Evolutionary conservation across 2,329 filamentous ascomycete genomes (phyloP).

Genomic region (Nemania serpens): DNA sequence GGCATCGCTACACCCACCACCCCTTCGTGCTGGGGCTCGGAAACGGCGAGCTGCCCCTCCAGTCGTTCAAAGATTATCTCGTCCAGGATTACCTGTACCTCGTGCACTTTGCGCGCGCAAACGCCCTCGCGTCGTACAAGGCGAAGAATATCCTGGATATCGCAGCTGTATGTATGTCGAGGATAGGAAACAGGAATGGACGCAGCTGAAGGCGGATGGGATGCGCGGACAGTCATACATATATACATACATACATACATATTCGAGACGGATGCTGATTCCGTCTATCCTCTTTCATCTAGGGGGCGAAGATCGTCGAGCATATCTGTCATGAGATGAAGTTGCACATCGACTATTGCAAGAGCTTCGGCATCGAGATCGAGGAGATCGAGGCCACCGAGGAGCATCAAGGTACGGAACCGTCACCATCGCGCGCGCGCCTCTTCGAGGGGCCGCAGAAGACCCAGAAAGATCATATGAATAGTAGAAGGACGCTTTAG

Average conservation of each 20-base stretch:
- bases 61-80: slow-evolving; percentile 86
- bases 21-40: slow-evolving; percentile 80
- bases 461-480: no score
- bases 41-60: slow-evolving; percentile 72
- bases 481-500: not conserved
- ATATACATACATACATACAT: no score
- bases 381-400: slow-evolving; percentile 73
- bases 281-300: not conserved
- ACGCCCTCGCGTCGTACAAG: slow-evolving; percentile 86
- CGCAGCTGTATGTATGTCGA: slow-evolving; percentile 57
- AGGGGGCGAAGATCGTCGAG: slow-evolving; percentile 72
- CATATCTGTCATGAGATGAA: slow-evolving; percentile 81
- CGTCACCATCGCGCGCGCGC: not conserved
- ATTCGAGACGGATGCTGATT: no score
- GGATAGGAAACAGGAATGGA: no score
- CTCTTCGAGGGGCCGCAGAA: no score
- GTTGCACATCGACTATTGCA: slow-evolving; percentile 82
- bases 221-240: no score
- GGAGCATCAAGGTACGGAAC: slow-evolving; percentile 69
- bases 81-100: slow-evolving; percentile 92
- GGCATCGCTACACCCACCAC: slow-evolving; percentile 79
- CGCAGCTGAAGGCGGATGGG: no score
- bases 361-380: slow-evolving; percentile 75
- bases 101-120: slow-evolving; percentile 87
- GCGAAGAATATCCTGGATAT: slow-evolving; percentile 75